These are phyloP conservation scores for Penicillium concentricum DNA, from an alignment of 2,329 filamentous ascomycete species.

Conservation along the genomic window DNA sequence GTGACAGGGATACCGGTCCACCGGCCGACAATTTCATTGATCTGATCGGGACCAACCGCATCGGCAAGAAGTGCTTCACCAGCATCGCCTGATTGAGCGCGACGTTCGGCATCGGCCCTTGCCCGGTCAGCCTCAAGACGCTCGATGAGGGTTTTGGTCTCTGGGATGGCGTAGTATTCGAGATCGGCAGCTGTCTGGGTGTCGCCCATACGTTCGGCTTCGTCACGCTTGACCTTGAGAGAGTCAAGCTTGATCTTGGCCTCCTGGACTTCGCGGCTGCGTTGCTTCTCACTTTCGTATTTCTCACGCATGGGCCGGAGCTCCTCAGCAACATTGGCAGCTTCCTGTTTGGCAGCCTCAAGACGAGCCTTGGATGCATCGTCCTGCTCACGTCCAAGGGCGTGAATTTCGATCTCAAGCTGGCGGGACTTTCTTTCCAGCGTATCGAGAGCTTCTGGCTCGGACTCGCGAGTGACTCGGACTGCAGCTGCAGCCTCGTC, in stretches of 20 bases:
- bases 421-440: slow-evolving; percentile 87
- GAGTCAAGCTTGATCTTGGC: slow-evolving; percentile 93
- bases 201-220: slow-evolving; percentile 85
- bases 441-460: slow-evolving; percentile 92
- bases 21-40: slow-evolving; percentile 95
- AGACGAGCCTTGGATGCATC: slow-evolving; percentile 85
- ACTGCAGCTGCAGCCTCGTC: slow-evolving; percentile 98
- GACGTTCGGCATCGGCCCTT: slow-evolving; percentile 68
- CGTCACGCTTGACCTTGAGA: slow-evolving; percentile 86
- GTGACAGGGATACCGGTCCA: slow-evolving; percentile 99
- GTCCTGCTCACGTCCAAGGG: slow-evolving; percentile 89
- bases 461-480: slow-evolving; percentile 89
- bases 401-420: slow-evolving; percentile 95
- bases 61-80: slow-evolving; percentile 80
- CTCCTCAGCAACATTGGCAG: slow-evolving; percentile 92
- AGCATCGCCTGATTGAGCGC: slow-evolving; percentile 56
- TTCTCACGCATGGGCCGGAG: slow-evolving; percentile 88
- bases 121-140: slow-evolving; percentile 77
- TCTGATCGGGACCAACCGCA: slow-evolving; percentile 92
- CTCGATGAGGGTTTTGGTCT: slow-evolving; percentile 78
- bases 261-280: slow-evolving; percentile 88
- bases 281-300: slow-evolving; percentile 89
- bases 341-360: slow-evolving; percentile 79
- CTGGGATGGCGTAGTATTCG: slow-evolving; percentile 95
- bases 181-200: slow-evolving; percentile 87